Percentiles rank a stretch among this genome's conserved stretches.
These are phyloP conservation scores for Chrysochromulina tobinii DNA, from an alignment of 78 protist species.

Conservation along the genomic window DNA sequence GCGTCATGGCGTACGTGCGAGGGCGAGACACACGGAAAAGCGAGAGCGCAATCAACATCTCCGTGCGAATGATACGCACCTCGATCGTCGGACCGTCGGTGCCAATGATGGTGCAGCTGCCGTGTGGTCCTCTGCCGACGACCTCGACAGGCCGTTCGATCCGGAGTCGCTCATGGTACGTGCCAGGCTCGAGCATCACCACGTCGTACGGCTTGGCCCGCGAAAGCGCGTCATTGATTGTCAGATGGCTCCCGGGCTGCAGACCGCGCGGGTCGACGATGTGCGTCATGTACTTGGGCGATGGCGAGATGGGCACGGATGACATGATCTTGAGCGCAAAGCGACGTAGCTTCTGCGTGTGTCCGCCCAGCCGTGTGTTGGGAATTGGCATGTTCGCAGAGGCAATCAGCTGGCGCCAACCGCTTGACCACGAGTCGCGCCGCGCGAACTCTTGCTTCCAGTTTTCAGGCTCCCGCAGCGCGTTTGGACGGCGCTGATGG, in stretches of 20 bases:
- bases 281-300: neutral
- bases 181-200: neutral
- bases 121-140: neutral
- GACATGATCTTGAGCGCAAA: neutral
- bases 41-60: no score
- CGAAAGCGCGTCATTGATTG: neutral
- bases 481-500: neutral
- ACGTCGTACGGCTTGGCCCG: neutral
- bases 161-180: neutral
- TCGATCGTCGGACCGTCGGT: neutral
- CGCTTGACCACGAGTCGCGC: neutral
- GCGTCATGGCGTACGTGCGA: no score
- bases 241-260: neutral
- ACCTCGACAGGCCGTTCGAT: neutral
- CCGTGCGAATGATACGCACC: no score
- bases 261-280: neutral
- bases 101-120: neutral
- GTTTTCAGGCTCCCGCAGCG: neutral
- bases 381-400: neutral
- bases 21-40: no score
- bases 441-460: neutral
- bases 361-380: neutral
- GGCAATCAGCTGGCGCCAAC: neutral
- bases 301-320: no score
- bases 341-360: neutral